Conservation (phyloP, 176 grass and related monocot genomes). For the Oryza nivara region DNA sequence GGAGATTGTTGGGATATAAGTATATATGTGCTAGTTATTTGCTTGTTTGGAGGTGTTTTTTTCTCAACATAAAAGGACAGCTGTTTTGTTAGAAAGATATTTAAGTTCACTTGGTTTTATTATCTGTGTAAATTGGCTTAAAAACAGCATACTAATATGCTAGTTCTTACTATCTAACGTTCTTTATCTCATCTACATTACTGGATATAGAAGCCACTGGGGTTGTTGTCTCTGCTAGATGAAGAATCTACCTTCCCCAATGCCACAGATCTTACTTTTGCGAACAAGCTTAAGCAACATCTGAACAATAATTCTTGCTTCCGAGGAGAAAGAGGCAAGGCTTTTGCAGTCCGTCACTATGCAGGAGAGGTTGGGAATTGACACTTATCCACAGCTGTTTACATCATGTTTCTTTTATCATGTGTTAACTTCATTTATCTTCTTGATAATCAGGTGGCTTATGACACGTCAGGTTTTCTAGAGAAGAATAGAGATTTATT, state of each 20-base stretch:
- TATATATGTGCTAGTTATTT: background rate
- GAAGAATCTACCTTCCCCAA: slow-evolving; percentile 98
- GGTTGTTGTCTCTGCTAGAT: slow-evolving; percentile 93
- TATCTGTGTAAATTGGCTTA: slow-evolving; percentile 13
- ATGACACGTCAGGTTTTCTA: slow-evolving; percentile 90
- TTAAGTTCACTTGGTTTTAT: background rate
- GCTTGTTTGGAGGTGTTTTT: background rate
- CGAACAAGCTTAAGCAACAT: slow-evolving; percentile 93
- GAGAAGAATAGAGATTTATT: slow-evolving; percentile 99
- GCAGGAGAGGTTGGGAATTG: slow-evolving; percentile 89
- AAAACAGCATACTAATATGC: background rate
- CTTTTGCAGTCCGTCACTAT: slow-evolving; percentile 82
- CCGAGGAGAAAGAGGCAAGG: slow-evolving; percentile 90
- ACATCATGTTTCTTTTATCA: slow-evolving; percentile 33
- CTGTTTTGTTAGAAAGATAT: background rate
- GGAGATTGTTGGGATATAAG: background rate
- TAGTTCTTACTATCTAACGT: background rate
- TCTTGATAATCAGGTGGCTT: slow-evolving; percentile 61
- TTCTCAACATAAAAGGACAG: background rate
- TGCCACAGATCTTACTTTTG: slow-evolving; percentile 95
- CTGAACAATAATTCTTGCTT: slow-evolving; percentile 75
- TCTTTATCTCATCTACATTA: slow-evolving; percentile 30
- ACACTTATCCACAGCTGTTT: background rate
- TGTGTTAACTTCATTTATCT: slow-evolving; percentile 16
- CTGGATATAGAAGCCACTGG: slow-evolving; percentile 74